phyloP scores from a whole-genome alignment of 306 rosid genomes.

The Arachis hypogaea region DNA sequence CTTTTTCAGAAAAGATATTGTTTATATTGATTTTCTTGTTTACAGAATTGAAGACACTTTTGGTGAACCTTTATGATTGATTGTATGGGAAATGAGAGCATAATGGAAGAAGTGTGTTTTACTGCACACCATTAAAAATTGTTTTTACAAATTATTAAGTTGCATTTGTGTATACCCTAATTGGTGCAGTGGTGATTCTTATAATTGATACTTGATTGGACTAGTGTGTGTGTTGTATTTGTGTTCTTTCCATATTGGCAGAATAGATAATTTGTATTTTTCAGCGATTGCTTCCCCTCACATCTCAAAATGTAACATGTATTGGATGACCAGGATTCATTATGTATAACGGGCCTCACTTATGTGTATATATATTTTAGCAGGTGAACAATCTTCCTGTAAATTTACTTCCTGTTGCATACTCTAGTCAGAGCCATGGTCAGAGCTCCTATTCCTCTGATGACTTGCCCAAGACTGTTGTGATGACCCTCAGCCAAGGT shows the following conservation, averaged over 20 bases:
- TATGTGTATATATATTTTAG: slow-evolving; percentile 38
- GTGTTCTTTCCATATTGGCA: slow-evolving; percentile 17
- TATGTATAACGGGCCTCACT: slow-evolving; percentile 2
- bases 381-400: slow-evolving; percentile 92
- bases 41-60: slow-evolving; percentile 24
- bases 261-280: background rate
- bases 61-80: slow-evolving; percentile 11
- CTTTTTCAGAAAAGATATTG: background rate
- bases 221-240: slow-evolving; percentile 7
- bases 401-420: slow-evolving; percentile 73
- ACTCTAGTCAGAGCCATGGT: slow-evolving; percentile 79
- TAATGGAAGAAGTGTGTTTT: slow-evolving; percentile 14
- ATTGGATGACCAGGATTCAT: background rate
- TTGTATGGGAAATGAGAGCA: slow-evolving; percentile 13
- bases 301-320: no score
- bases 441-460: slow-evolving; percentile 89
- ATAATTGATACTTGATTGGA: slow-evolving; percentile 13
- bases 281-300: background rate
- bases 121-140: slow-evolving; percentile 17
- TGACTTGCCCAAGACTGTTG: slow-evolving; percentile 88
- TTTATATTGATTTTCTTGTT: slow-evolving; percentile 1
- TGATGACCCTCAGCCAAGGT: slow-evolving; percentile 74
- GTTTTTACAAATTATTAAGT: slow-evolving; percentile 10
- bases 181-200: slow-evolving; percentile 16
- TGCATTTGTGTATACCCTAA: slow-evolving; percentile 10